Conservation (phyloP, 139 green algal species). For the Chlorella sp. region DNA sequence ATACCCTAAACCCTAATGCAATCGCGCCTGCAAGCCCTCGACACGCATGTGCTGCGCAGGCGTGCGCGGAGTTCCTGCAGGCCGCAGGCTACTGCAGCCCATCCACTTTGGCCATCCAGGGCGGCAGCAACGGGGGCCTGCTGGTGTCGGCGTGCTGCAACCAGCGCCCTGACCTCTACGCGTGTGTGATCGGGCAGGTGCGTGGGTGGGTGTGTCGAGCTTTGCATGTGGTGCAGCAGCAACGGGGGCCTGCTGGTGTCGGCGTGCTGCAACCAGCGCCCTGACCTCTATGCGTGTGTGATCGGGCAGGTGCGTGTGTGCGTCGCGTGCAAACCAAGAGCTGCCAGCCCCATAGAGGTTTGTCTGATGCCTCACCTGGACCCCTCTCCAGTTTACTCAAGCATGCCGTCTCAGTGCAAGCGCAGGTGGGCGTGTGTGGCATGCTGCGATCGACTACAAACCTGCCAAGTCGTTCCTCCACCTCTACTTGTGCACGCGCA, state of each 20-base stretch:
- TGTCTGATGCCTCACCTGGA: too few species aligned
- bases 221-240: too few species aligned
- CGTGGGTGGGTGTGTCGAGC: not conserved
- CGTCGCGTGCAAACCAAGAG: not conserved
- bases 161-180: conserved; percentile 89
- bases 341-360: too few species aligned
- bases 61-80: conserved; percentile 70
- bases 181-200: conserved; percentile 64
- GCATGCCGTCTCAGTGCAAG: too few species aligned
- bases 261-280: conserved; percentile 87
- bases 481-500: conserved; percentile 17
- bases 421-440: too few species aligned
- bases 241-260: conserved; percentile 89
- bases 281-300: conserved; percentile 79
- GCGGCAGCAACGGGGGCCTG: conserved; percentile 84
- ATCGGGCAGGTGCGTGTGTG: conserved; percentile 53
- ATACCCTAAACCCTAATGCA: too few species aligned
- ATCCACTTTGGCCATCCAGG: conserved; percentile 58
- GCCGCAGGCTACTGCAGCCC: conserved; percentile 46
- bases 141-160: conserved; percentile 89
- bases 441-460: too few species aligned
- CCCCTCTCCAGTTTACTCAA: too few species aligned
- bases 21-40: too few species aligned
- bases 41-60: too few species aligned
- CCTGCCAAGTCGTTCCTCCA: too few species aligned